phyloP scores from a whole-genome alignment of 1,284 basidiomycete species.

The Ceratobasidium papillatum region DNA sequence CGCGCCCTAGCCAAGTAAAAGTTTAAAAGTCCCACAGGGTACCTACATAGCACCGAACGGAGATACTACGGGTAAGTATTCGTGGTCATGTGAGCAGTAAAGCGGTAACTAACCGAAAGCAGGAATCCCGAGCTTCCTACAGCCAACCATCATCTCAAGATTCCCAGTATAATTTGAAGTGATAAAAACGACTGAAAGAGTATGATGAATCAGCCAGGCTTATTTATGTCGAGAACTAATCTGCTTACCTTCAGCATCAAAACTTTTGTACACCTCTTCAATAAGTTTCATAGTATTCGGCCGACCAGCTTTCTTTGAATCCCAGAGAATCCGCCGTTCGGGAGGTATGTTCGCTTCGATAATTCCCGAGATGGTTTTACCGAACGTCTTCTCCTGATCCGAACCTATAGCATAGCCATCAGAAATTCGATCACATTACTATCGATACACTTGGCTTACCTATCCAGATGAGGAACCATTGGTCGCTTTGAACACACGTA shows the following conservation, averaged over 20 bases:
- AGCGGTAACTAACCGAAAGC: slow-evolving; percentile 42
- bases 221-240: slow-evolving; percentile 35
- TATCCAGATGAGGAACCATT: slow-evolving; percentile 80
- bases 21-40: slow-evolving; percentile 37
- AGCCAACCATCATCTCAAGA: slow-evolving; percentile 78
- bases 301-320: slow-evolving; percentile 71
- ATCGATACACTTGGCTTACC: slow-evolving; percentile 76
- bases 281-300: slow-evolving; percentile 80
- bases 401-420: slow-evolving; percentile 26
- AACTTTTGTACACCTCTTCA: slow-evolving; percentile 69
- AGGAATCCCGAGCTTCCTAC: slow-evolving; percentile 60
- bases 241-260: slow-evolving; percentile 70
- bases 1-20: background rate
- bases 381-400: slow-evolving; percentile 62
- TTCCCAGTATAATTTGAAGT: slow-evolving; percentile 79
- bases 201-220: slow-evolving; percentile 21
- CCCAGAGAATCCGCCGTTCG: slow-evolving; percentile 75
- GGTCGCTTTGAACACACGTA: slow-evolving; percentile 49
- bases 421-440: slow-evolving; percentile 46
- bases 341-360: slow-evolving; percentile 72
- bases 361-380: slow-evolving; percentile 73
- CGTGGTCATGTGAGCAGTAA: slow-evolving; percentile 1
- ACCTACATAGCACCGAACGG: background rate
- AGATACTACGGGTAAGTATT: slow-evolving; percentile 11
- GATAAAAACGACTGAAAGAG: slow-evolving; percentile 70